These are phyloP conservation scores for Schizothecium vesticola DNA, from an alignment of 495 filamentous ascomycete genomes.

Conservation along the genomic window DNA sequence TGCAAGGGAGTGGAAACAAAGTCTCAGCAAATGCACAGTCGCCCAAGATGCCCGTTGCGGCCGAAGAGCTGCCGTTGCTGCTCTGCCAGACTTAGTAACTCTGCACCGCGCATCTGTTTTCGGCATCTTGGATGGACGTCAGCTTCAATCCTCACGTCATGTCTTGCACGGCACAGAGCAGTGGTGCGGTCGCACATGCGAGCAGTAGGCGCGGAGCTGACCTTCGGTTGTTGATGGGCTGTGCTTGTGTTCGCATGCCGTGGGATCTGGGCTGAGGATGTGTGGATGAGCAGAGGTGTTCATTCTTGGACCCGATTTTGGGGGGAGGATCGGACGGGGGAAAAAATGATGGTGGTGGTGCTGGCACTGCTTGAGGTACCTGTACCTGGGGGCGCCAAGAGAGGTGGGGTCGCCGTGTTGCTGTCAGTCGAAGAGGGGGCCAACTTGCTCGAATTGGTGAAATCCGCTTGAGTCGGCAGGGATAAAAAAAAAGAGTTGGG, in stretches of 20 bases:
- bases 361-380: slow-evolving; percentile 22
- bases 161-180: background rate
- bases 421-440: slow-evolving; percentile 19
- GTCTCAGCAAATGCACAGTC: background rate
- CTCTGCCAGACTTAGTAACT: background rate
- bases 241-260: slow-evolving; percentile 1
- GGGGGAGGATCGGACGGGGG: slow-evolving; percentile 14
- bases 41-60: background rate
- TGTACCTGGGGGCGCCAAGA: slow-evolving; percentile 22
- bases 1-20: slow-evolving; percentile 12
- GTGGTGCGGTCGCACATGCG: background rate
- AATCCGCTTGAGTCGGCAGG: slow-evolving; percentile 29
- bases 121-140: background rate
- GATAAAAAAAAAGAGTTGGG: slow-evolving; percentile 37
- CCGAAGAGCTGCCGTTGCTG: background rate
- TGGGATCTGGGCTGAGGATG: background rate
- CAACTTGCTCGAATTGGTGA: slow-evolving; percentile 19
- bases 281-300: background rate
- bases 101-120: background rate
- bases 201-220: background rate
- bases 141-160: background rate
- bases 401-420: slow-evolving; percentile 9
- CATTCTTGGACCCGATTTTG: slow-evolving; percentile 7
- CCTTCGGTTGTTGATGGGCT: background rate
- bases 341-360: slow-evolving; percentile 13